These are phyloP conservation scores for Myriosclerotinia scirpicola DNA, from an alignment of 2,329 filamentous ascomycete genomes.

Conservation along the genomic window DNA sequence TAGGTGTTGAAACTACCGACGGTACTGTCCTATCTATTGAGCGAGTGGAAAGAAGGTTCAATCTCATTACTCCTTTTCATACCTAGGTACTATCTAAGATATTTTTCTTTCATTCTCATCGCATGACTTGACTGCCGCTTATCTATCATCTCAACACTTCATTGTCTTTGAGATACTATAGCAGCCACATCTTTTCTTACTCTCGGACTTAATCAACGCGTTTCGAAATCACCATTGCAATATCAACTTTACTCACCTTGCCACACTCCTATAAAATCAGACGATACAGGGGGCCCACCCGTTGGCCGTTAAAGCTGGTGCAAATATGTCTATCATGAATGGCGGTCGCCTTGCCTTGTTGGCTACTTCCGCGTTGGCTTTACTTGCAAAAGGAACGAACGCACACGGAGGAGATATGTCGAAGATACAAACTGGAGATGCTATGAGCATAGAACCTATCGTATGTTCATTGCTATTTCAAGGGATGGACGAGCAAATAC, in stretches of 20 bases:
- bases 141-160: slow-evolving; percentile 13
- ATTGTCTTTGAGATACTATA: slow-evolving; percentile 20
- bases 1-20: slow-evolving; percentile 5
- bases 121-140: not conserved
- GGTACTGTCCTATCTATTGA: not conserved
- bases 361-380: slow-evolving; percentile 22
- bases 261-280: slow-evolving; percentile 7
- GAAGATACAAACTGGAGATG: slow-evolving; percentile 66
- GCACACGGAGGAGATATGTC: slow-evolving; percentile 48
- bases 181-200: not conserved
- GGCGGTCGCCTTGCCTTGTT: slow-evolving; percentile 12
- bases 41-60: not conserved
- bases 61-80: slow-evolving; percentile 3
- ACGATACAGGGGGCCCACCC: slow-evolving; percentile 4
- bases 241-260: slow-evolving; percentile 12
- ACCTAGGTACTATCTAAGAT: not conserved
- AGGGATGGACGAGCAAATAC: slow-evolving; percentile 26
- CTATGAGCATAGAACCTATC: slow-evolving; percentile 70
- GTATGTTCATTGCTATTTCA: slow-evolving; percentile 48
- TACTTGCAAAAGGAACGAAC: slow-evolving; percentile 28
- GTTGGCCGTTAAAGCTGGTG: not conserved
- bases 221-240: slow-evolving; percentile 16
- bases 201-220: slow-evolving; percentile 12
- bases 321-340: slow-evolving; percentile 13
- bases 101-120: slow-evolving; percentile 11